Conservation (phyloP, 768 basidiomycete species). For the Hypholoma fasciculare region DNA sequence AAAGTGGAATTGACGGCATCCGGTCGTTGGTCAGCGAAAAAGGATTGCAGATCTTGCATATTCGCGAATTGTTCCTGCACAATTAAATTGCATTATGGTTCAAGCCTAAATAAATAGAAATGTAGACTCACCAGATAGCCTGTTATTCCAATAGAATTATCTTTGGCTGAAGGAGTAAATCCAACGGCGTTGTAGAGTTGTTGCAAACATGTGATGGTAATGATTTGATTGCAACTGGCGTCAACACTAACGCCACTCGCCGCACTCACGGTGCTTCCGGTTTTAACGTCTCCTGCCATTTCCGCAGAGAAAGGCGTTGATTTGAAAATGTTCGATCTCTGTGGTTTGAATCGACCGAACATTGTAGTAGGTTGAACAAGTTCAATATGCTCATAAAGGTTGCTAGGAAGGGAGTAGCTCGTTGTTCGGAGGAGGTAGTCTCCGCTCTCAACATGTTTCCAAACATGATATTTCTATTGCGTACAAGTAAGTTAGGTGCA, state of each 20-base stretch:
- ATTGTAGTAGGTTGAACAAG: constrained; percentile 71
- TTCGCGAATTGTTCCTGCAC: constrained; percentile 49
- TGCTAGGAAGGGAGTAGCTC: constrained; percentile 59
- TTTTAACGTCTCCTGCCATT: constrained; percentile 19
- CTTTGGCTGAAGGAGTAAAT: constrained; percentile 40
- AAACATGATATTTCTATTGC: constrained; percentile 54
- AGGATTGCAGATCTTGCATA: constrained; percentile 45
- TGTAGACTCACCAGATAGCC: constrained; percentile 38
- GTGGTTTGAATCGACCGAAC: constrained; percentile 53
- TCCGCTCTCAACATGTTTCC: constrained; percentile 45
- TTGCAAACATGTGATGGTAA: constrained; percentile 53
- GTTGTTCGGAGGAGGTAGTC: constrained; percentile 61
- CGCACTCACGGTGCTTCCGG: constrained; percentile 15
- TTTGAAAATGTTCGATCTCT: constrained; percentile 42
- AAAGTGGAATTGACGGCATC: constrained; percentile 51
- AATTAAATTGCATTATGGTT: background rate
- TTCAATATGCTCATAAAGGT: constrained; percentile 60
- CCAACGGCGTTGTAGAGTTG: constrained; percentile 54
- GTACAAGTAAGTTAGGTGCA: background rate
- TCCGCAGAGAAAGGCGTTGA: constrained; percentile 12
- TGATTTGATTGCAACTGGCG: constrained; percentile 45
- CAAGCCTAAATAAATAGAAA: constrained; percentile 18
- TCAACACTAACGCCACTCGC: constrained; percentile 41
- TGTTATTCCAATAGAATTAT: constrained; percentile 55
- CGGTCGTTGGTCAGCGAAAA: constrained; percentile 49